Base-by-base conservation (phyloP, 2,329 filamentous ascomycete genomes). In the Capronia coronata region DNA sequence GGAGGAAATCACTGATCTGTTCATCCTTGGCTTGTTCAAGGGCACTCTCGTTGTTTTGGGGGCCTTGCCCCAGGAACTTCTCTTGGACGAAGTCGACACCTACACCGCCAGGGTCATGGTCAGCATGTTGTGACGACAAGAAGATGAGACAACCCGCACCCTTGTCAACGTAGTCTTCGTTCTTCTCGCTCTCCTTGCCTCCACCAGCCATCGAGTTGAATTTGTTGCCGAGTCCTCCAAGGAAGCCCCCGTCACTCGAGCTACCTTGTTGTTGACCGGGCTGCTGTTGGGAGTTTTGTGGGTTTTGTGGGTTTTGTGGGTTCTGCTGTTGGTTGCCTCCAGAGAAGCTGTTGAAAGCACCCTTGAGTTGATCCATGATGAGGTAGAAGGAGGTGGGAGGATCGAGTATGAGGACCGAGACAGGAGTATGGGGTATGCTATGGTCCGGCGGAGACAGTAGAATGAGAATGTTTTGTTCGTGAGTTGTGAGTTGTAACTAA, bases 21-120 rank as follows among this genome's bases (percentile, higher is more conserved):
- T 87, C 83, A 65, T 93, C 87, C 72, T 91, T 90, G 60, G 83
- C 84, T 70, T 94, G 87, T 70, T 94, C 87, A 16, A 81, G 64
- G 3, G 87, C 87, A 43, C 68, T 74, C 67, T 84, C 84, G 64
- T 87, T 86, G 69, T 77, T 72, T 71, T 93, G 87, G 40, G 77
- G 63, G 14, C 87, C 87, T 58, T 80, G 72, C 30, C 81, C 80
- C 13, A 93, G 64, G 64, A 89, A 70, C 56, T 86, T 80, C 68
- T 93, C 80, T 69, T 94, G 87, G 19, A 89, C 77, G 56, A 77
- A 80, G 67, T 93, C 87, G 72, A 91, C 73, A 45, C 79, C 87
- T 91, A 41, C 21, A 48, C 29, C 34, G 40, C 2, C n/a, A n/a
- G n/a, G 8, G 29, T 9, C 16, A 14, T 41, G 13, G 22, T 51